A percentile compares a stretch with the other conserved stretches of the same genome.
Evolutionary conservation across 305 asterid species (phyloP).

Genomic region (Solanum hybrid): DNA sequence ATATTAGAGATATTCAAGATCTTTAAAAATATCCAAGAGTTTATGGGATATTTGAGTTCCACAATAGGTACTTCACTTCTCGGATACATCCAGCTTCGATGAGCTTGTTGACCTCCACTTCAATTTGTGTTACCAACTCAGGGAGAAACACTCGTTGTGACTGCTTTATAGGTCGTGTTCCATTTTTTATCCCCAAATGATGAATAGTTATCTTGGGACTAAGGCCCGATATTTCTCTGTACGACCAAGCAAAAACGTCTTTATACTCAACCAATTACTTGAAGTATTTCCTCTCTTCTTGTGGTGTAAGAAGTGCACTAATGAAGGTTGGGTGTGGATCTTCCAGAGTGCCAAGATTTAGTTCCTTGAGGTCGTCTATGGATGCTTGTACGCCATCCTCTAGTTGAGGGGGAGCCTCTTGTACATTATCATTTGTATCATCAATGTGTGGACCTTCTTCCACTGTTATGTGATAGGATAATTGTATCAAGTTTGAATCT

Average conservation of each 20-base stretch:
- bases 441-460: not conserved
- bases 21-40: no score
- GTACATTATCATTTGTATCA: not conserved
- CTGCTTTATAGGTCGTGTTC: not conserved
- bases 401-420: not conserved
- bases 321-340: no score
- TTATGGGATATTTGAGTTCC: not conserved
- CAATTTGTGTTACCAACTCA: not conserved
- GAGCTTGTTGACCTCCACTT: not conserved
- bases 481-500: not conserved
- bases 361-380: no score
- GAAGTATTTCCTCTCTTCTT: no score
- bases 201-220: not conserved
- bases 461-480: not conserved
- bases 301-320: no score
- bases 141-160: not conserved
- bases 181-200: not conserved
- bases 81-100: not conserved
- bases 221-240: no score
- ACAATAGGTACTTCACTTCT: not conserved
- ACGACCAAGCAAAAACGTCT: not conserved
- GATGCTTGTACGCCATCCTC: no score
- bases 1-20: no score
- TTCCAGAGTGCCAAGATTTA: no score
- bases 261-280: no score